Evolutionary conservation across 2,329 filamentous ascomycete genomes (phyloP).

Genomic region (Colletotrichum magnum): DNA sequence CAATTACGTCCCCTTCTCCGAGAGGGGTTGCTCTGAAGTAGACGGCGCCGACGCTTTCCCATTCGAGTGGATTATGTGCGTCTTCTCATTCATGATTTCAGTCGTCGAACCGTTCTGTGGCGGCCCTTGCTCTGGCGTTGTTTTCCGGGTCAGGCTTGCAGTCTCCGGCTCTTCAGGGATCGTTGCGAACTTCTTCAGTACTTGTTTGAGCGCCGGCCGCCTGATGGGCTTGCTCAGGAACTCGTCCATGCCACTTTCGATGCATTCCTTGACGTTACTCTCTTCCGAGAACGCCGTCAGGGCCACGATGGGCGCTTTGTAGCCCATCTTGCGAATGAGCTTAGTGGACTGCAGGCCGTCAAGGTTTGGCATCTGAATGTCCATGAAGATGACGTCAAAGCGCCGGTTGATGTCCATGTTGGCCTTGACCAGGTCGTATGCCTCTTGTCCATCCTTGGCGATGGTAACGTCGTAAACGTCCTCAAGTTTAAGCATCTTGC

Average conservation of each 20-base stretch:
- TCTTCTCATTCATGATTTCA: constrained; percentile 25
- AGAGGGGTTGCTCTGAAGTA: constrained; percentile 18
- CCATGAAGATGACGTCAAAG: constrained; percentile 96
- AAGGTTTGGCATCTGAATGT: constrained; percentile 94
- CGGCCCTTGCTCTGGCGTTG: constrained; percentile 45
- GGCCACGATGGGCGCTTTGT: constrained; percentile 89
- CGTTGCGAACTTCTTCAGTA: constrained; percentile 86
- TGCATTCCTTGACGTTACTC: constrained; percentile 87
- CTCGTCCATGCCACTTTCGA: constrained; percentile 93
- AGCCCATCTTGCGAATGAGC: constrained; percentile 88
- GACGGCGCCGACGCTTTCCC: constrained; percentile 14
- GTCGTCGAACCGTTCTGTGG: constrained; percentile 36
- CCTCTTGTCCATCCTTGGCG: constrained; percentile 88
- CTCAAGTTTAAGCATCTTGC: constrained; percentile 79
- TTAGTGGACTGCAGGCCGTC: constrained; percentile 90
- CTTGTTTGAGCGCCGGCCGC: constrained; percentile 87
- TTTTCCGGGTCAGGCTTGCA: constrained; percentile 50
- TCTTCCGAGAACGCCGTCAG: constrained; percentile 93
- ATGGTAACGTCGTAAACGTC: constrained; percentile 90
- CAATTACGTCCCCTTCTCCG: constrained; percentile 28
- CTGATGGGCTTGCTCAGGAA: constrained; percentile 85
- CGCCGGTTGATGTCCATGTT: constrained; percentile 80
- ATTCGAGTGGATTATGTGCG: constrained; percentile 17
- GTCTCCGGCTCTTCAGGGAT: constrained; percentile 79
- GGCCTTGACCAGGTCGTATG: constrained; percentile 86